These are phyloP conservation scores for Solanum tarijense DNA, from an alignment of 257 asterid genomes.

Conservation along the genomic window DNA sequence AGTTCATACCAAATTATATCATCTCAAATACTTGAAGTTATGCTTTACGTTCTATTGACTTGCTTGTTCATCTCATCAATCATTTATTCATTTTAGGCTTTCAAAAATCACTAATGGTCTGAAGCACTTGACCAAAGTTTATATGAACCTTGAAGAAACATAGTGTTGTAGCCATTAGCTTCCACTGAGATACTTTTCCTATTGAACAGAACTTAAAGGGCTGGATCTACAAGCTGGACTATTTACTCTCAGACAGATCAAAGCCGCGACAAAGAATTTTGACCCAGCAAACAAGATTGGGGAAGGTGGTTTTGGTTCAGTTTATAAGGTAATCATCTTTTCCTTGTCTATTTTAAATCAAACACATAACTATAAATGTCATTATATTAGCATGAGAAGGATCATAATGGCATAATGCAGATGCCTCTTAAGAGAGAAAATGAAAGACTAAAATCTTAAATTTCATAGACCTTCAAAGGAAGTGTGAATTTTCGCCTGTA, in stretches of 20 bases:
- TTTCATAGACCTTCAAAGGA: not conserved
- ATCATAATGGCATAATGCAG: not conserved
- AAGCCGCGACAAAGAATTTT: conserved; percentile 76
- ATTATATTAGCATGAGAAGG: not conserved
- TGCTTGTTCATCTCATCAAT: not conserved
- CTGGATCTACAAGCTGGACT: conserved; percentile 75
- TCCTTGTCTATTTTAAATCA: not conserved
- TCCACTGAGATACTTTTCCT: not conserved
- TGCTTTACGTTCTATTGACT: not conserved
- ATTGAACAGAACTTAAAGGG: conserved; percentile 58
- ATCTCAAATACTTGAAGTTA: not conserved
- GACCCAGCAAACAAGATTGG: conserved; percentile 83
- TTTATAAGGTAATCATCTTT: conserved; percentile 55
- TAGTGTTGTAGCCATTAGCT: not conserved
- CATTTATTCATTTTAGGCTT: not conserved
- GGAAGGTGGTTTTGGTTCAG: conserved; percentile 92
- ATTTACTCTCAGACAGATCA: conserved; percentile 65
- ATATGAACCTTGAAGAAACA: not conserved
- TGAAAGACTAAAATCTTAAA: not conserved
- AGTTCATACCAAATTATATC: not conserved
- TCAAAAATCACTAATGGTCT: not conserved
- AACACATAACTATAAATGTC: not conserved
- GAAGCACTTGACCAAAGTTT: not conserved
- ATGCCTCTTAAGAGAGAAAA: not conserved
- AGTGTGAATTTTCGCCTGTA: not conserved